phyloP scores from a whole-genome alignment of 1,139 yeast species.

The Kodamaea fungicola region DNA sequence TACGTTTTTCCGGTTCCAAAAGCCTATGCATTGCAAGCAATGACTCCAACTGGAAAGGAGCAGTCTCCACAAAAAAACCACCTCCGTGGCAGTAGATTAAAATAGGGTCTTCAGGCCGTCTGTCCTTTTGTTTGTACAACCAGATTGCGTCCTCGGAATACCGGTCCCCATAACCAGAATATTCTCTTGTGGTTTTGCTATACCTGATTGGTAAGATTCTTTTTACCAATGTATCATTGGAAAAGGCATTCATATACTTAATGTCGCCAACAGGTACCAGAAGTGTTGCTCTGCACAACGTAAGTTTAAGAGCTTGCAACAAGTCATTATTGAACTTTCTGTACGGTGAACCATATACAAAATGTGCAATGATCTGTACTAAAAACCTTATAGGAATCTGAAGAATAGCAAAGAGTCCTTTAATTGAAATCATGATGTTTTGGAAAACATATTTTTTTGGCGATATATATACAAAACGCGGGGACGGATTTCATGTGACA shows the following conservation, averaged over 20 bases:
- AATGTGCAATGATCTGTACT: conserved; percentile 7
- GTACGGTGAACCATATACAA: conserved; percentile 7
- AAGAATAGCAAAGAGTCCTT: conserved; percentile 4
- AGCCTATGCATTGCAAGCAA: conserved; percentile 28
- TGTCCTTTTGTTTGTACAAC: conserved; percentile 30
- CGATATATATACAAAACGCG: not conserved
- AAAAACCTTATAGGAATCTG: conserved; percentile 7
- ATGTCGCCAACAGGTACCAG: conserved; percentile 7
- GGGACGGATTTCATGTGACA: not conserved
- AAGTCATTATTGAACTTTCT: conserved; percentile 7
- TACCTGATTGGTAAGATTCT: conserved; percentile 6
- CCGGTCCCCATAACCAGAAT: conserved; percentile 31
- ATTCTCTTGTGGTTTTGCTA: conserved; percentile 6
- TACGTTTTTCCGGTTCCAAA: conserved; percentile 24
- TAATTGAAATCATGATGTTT: conserved; percentile 5
- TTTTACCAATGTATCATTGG: conserved; percentile 7
- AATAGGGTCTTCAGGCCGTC: conserved; percentile 32
- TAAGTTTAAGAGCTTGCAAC: conserved; percentile 6
- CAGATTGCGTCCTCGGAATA: conserved; percentile 36
- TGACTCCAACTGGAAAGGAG: conserved; percentile 31
- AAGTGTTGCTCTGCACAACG: conserved; percentile 8
- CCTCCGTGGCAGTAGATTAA: conserved; percentile 43
- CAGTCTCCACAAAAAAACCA: conserved; percentile 37
- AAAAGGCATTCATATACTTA: conserved; percentile 6
- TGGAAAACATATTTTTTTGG: too few relatives aligned